Conservation (phyloP, 31 red algal species). For the Asparagopsis taxiformis region DNA sequence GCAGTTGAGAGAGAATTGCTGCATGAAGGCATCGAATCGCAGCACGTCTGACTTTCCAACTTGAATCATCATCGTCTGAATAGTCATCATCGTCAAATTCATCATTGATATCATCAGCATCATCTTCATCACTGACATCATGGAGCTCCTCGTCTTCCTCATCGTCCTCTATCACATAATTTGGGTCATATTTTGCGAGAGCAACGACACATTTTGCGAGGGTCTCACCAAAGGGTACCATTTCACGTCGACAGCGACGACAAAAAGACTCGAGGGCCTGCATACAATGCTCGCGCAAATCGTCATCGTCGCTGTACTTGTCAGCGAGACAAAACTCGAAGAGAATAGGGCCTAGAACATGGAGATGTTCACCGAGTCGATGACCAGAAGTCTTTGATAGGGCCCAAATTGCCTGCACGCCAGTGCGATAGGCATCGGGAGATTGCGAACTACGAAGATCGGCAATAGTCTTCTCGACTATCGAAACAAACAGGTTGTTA, state of each 20-base stretch:
- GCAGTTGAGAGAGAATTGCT: slow-evolving; percentile 46
- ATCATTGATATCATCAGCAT: slow-evolving; percentile 53
- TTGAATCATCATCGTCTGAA: slow-evolving; percentile 92
- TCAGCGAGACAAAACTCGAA: slow-evolving; percentile 38
- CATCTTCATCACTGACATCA: slow-evolving; percentile 40
- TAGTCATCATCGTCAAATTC: slow-evolving; percentile 88
- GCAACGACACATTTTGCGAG: slow-evolving; percentile 45
- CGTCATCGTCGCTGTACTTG: slow-evolving; percentile 60
- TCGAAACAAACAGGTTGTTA: slow-evolving; percentile 35
- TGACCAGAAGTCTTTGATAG: slow-evolving; percentile 61
- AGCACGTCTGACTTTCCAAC: slow-evolving; percentile 93
- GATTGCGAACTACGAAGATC: slow-evolving; percentile 20
- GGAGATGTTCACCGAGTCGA: slow-evolving; percentile 43
- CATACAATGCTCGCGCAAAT: slow-evolving; percentile 73
- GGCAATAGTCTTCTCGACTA: slow-evolving; percentile 35
- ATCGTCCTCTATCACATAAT: slow-evolving; percentile 67
- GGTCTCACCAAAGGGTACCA: slow-evolving; percentile 51
- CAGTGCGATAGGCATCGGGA: slow-evolving; percentile 35
- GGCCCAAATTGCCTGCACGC: slow-evolving; percentile 64
- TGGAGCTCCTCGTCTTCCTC: slow-evolving; percentile 33
- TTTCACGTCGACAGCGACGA: slow-evolving; percentile 52
- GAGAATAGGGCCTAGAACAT: slow-evolving; percentile 59
- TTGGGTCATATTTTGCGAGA: slow-evolving; percentile 83
- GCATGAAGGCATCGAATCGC: slow-evolving; percentile 77
- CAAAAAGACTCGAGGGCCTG: slow-evolving; percentile 74